Conservation (phyloP, 1,284 basidiomycete species). For the Naganishia cerealis region DNA sequence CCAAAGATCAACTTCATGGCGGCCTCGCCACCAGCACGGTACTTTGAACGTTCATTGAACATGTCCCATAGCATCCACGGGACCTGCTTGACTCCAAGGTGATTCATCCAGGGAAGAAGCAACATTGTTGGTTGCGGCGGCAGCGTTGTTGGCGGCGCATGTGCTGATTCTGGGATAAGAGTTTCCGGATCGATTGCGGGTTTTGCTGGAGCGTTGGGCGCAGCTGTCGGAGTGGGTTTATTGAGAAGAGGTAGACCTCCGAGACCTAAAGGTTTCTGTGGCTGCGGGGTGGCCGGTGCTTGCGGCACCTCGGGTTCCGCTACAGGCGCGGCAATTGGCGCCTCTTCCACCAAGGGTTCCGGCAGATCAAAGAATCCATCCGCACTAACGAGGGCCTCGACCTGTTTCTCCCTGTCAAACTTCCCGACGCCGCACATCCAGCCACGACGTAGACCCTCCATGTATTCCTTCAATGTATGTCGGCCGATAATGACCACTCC, state of each 20-base stretch:
- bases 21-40: slow-evolving; percentile 74
- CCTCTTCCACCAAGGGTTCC: neutral
- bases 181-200: slow-evolving; percentile 38
- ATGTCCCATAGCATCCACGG: slow-evolving; percentile 87
- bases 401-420: slow-evolving; percentile 71
- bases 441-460: slow-evolving; percentile 78
- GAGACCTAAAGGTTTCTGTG: slow-evolving; percentile 24
- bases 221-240: slow-evolving; percentile 36
- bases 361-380: slow-evolving; percentile 60
- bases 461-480: slow-evolving; percentile 89
- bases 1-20: slow-evolving; percentile 72
- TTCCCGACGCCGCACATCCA: slow-evolving; percentile 75
- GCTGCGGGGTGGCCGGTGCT: neutral
- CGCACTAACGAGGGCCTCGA: slow-evolving; percentile 67
- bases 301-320: slow-evolving; percentile 5
- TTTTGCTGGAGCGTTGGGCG: slow-evolving; percentile 30
- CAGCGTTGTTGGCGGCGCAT: slow-evolving; percentile 63
- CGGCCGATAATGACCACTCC: slow-evolving; percentile 86
- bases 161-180: slow-evolving; percentile 39
- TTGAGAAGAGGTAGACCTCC: slow-evolving; percentile 38
- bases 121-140: slow-evolving; percentile 79
- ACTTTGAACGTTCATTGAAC: slow-evolving; percentile 84
- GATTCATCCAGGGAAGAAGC: slow-evolving; percentile 81
- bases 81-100: slow-evolving; percentile 81
- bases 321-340: slow-evolving; percentile 12